phyloP scores from a whole-genome alignment of 2,329 filamentous ascomycete species.

The Colletotrichum navitas region DNA sequence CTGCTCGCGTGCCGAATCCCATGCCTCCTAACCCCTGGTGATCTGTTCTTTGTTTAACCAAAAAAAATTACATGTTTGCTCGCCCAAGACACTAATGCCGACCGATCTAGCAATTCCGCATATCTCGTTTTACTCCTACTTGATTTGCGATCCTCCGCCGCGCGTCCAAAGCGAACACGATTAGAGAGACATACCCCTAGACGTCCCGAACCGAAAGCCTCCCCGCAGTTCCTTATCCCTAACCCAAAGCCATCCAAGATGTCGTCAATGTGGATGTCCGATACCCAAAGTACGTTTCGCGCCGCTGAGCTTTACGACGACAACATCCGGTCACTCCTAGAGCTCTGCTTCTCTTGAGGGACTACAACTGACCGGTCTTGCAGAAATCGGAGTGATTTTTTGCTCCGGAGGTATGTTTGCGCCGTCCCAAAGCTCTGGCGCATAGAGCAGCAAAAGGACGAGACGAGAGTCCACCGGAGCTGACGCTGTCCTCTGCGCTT shows the following conservation, averaged over 20 bases:
- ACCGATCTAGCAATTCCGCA: not conserved
- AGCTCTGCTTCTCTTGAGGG: conserved; percentile 8
- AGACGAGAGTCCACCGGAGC: conserved; percentile 1
- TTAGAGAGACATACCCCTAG: not conserved
- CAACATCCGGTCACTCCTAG: not conserved
- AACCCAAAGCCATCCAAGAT: conserved; percentile 60
- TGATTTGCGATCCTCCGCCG: not conserved
- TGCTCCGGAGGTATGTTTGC: conserved; percentile 90
- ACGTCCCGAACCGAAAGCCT: conserved; percentile 1
- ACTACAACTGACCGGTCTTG: conserved; percentile 49
- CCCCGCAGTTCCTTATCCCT: not conserved
- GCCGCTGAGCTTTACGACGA: conserved; percentile 8
- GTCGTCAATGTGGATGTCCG: conserved; percentile 96
- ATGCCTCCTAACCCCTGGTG: conserved; percentile 38
- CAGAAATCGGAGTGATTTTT: conserved; percentile 97
- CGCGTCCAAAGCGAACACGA: not conserved
- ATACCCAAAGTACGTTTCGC: conserved; percentile 84
- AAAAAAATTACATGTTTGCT: conserved; percentile 19
- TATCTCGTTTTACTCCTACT: not conserved
- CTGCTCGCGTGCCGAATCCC: conserved; percentile 32
- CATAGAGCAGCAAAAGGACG: conserved; percentile 36
- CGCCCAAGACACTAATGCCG: not conserved
- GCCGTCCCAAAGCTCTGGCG: conserved; percentile 43
- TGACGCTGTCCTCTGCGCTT: conserved; percentile 35
- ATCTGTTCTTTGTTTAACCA: conserved; percentile 41